Evolutionary conservation across 2,329 filamentous ascomycete species (phyloP).

Genomic region (Leptographium procerum): DNA sequence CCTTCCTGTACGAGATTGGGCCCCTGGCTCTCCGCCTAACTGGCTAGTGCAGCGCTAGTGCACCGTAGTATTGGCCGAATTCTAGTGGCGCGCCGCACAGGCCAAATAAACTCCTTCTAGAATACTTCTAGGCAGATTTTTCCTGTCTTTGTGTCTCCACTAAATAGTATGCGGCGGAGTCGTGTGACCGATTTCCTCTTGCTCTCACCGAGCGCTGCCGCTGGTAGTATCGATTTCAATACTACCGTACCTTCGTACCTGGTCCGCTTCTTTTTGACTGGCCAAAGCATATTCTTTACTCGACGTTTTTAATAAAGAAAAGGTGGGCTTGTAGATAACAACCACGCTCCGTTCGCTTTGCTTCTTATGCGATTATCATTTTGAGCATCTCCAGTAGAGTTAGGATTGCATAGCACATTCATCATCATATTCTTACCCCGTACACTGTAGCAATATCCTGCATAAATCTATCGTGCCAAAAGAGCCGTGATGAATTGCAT

Average conservation of each 20-base stretch:
- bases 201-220: not conserved
- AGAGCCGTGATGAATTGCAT: too few species aligned
- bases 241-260: not conserved
- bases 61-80: not conserved
- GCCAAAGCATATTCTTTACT: not conserved
- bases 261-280: not conserved
- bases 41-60: not conserved
- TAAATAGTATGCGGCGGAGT: too few species aligned
- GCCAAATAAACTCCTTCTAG: constrained; percentile 11
- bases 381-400: too few species aligned
- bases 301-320: not conserved
- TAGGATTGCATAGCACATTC: too few species aligned
- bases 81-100: not conserved
- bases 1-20: not conserved
- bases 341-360: too few species aligned
- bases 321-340: not conserved
- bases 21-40: not conserved
- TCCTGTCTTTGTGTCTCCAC: not conserved
- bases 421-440: too few species aligned
- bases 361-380: too few species aligned
- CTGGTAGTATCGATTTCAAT: not conserved
- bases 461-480: too few species aligned
- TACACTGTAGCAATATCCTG: too few species aligned
- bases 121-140: constrained; percentile 6
- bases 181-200: not conserved